These are phyloP conservation scores for Fusarium sp. DNA, from an alignment of 2,329 filamentous ascomycete genomes.

Conservation along the genomic window DNA sequence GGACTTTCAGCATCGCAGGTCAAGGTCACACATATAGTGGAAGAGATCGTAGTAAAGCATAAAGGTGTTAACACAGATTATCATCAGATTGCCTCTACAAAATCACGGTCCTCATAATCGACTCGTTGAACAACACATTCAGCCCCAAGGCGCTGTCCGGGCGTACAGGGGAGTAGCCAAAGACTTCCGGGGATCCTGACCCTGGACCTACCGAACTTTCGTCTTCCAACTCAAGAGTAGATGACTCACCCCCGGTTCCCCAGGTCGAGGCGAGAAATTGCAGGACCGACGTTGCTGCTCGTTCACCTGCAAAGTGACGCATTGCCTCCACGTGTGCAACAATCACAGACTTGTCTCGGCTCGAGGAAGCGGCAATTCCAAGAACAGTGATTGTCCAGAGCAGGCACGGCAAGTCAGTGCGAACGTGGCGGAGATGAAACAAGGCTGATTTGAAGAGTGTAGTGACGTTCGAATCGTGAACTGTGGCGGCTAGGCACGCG, in stretches of 20 bases:
- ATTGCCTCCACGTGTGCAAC: background rate
- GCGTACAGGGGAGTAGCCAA: background rate
- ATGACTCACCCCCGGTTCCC: rapidly evolving
- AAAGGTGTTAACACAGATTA: rapidly evolving
- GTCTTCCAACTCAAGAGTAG: background rate
- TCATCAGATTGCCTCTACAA: background rate
- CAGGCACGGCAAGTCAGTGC: background rate
- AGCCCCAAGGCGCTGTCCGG: background rate
- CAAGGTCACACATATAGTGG: background rate
- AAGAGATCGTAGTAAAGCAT: too few relatives aligned
- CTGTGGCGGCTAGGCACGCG: background rate
- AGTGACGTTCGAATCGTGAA: background rate
- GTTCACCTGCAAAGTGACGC: background rate
- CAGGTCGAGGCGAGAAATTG: background rate
- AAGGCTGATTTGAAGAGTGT: background rate
- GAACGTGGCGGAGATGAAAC: background rate
- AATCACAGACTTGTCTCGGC: background rate
- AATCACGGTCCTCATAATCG: background rate
- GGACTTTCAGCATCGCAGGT: background rate
- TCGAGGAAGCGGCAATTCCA: background rate
- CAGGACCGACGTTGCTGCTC: background rate
- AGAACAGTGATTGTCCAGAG: background rate
- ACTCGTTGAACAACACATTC: background rate
- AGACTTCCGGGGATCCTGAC: rapidly evolving
- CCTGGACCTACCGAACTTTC: background rate